Evolutionary conservation across 208 protist species (phyloP), one percentile per base, ranked within the genome.

Genomic region (Angomonas desouzai): DNA sequence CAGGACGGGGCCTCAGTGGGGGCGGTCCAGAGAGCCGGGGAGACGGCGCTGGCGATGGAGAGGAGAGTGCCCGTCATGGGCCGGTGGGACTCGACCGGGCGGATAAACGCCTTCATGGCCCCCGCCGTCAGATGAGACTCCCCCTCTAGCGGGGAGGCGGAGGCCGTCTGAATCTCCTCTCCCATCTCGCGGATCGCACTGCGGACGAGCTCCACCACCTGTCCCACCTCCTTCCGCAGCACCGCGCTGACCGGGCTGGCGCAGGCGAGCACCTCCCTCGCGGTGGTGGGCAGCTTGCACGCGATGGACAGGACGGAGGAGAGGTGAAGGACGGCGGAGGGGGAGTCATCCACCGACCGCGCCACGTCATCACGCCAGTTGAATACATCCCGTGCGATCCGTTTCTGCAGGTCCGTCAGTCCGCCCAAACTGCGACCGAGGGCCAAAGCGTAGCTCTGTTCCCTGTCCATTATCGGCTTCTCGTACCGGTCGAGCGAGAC

Each of bases 401-500:
- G 49, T 57, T 86, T 59, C 72, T 95, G 89, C 28, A 76, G 62
- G 7, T 68, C 10, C 22, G 43, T 79, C 16, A 95, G 71, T 1
- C 89, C 89, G 64, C 79, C 79, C 3, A 92, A 76, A 67, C 84
- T 91, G 25, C 85, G 71, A 38, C 81, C 85, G 0, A 95, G 67
- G 0, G 85, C 83, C 25, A 76, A 47, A 58, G 83, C 84, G 70
- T 92, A 95, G 20, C 80, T 82, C 55, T 74, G 65, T 45, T 79
- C 77, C 2, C 88, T 77, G 33, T 89, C 91, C 1, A 96, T 71
- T 2, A 79, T 55, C n/a, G 86, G 84, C 70, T 98, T 98, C 69
- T 97, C 89, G 74, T 98, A 99, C 38, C 75, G 38, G 32, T 87
- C 68, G 27, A 98, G 61, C 48, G 91, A 96, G 0, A 98, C 47